Percentiles rank a stretch among this genome's conserved stretches.
Conservation (phyloP, 2,329 filamentous ascomycete species). For the Rhinocladiella similis region DNA sequence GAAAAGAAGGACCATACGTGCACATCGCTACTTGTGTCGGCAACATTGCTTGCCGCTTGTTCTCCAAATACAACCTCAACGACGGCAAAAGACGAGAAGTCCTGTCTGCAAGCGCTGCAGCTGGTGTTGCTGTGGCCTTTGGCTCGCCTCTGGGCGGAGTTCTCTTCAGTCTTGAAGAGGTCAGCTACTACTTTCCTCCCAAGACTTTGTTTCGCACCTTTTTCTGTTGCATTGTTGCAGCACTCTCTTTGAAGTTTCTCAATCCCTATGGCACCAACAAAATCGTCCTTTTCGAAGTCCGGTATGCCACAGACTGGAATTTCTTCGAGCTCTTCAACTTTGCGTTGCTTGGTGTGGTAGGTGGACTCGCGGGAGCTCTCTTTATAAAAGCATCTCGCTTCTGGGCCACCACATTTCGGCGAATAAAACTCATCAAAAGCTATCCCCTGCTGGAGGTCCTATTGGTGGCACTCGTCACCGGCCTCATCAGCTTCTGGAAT, state of each 20-base stretch:
- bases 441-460: constrained; percentile 85
- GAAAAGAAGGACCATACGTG: constrained; percentile 96
- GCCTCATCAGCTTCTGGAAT: constrained; percentile 90
- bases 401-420: constrained; percentile 88
- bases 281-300: constrained; percentile 93
- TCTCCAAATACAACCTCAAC: constrained; percentile 89
- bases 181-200: constrained; percentile 94
- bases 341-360: constrained; percentile 80
- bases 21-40: constrained; percentile 94
- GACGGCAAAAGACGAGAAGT: constrained; percentile 93
- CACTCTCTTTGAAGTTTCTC: constrained; percentile 87
- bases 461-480: constrained; percentile 82
- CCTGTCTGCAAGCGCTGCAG: constrained; percentile 86
- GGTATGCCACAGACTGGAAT: constrained; percentile 87
- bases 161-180: constrained; percentile 90
- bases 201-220: constrained; percentile 98
- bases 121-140: constrained; percentile 91
- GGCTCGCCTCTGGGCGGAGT: constrained; percentile 88
- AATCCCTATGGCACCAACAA: constrained; percentile 96
- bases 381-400: constrained; percentile 94
- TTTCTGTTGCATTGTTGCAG: constrained; percentile 92
- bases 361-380: constrained; percentile 79
- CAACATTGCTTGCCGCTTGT: constrained; percentile 93
- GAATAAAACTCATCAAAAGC: constrained; percentile 74
- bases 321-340: constrained; percentile 88